Base-by-base conservation (phyloP, 805 yeast species). In the Candida sakaeoensis region DNA sequence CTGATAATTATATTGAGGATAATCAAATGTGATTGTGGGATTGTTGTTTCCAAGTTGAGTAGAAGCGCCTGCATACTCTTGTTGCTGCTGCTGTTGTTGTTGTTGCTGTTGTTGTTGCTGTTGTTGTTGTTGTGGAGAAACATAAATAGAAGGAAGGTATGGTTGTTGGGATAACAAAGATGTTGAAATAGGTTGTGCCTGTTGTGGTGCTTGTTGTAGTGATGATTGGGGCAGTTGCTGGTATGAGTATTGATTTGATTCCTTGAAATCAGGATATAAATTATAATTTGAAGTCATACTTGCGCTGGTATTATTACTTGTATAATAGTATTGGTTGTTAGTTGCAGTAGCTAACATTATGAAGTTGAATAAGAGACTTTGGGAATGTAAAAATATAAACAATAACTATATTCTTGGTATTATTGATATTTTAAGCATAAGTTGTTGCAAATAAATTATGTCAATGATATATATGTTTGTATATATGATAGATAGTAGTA, bases 111-210 rank as follows among this genome's bases (percentile, higher is more conserved):
- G 39, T 36, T 39, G 32, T 17, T 34, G 32, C 22, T 39, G 39
- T 25, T 39, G 44, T 17, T 23, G 37, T 22, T 24, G 32, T 13
- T 34, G 41, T 13, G 31, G 29, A 10, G 31, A 25, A 10, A 29
- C 36, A 31, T 30, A 34, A 6, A 42, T 42, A 8, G 45, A 37
- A 19, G 45, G 45, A 15, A 42, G 42, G 14, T 9, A 9, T 25
- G 9, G 28, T 25, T 25, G 28, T 21, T 13, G 28, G 32, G 42
- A 18, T 23, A 17, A 25, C 15, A 13, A 24, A 8, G 22, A 26
- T 36, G 45, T 24, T 38, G 43, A 14, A 33, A 33, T 6, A 13
- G 21, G 41, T 16, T 32, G 42, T 2, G 29, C 35, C 19, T 27
- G 39, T 22, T 36, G 26, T 23, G n/a, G n/a, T 5, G 28, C 28